Evolutionary conservation across 176 grass and related monocot species (phyloP).

Genomic region (Oryza glumipatula): DNA sequence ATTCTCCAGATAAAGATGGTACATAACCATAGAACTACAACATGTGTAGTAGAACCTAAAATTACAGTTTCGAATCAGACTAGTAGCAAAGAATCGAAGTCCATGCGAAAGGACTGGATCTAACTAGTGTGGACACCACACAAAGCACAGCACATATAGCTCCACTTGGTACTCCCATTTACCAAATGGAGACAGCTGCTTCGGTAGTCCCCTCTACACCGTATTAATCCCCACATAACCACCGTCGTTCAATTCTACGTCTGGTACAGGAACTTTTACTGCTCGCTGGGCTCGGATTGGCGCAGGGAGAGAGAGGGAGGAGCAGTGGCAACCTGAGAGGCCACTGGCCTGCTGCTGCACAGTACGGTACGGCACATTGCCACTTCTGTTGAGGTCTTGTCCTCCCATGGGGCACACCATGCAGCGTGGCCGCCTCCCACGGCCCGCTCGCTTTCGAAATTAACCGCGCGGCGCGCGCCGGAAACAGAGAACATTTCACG

Average conservation of each 20-base stretch:
- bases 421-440: background rate
- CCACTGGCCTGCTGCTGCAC: constrained; percentile 26
- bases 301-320: background rate
- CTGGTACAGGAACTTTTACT: constrained; percentile 32
- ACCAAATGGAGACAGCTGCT: background rate
- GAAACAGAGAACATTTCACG: constrained; percentile 40
- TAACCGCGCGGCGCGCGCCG: constrained; percentile 32
- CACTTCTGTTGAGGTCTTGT: constrained; percentile 50
- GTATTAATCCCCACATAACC: background rate
- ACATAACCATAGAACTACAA: background rate
- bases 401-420: constrained; percentile 35
- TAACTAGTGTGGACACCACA: background rate
- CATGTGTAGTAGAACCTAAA: background rate
- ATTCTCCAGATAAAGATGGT: background rate
- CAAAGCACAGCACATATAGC: background rate
- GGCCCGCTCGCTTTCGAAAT: constrained; percentile 13
- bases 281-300: constrained; percentile 39
- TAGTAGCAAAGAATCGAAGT: background rate
- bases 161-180: background rate
- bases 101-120: background rate
- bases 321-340: constrained; percentile 50
- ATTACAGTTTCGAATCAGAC: background rate
- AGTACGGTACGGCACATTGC: constrained; percentile 45
- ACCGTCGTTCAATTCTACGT: constrained; percentile 20
- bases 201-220: background rate